Conservation (phyloP, 768 basidiomycete genomes). For the Chalciporus piperatus region DNA sequence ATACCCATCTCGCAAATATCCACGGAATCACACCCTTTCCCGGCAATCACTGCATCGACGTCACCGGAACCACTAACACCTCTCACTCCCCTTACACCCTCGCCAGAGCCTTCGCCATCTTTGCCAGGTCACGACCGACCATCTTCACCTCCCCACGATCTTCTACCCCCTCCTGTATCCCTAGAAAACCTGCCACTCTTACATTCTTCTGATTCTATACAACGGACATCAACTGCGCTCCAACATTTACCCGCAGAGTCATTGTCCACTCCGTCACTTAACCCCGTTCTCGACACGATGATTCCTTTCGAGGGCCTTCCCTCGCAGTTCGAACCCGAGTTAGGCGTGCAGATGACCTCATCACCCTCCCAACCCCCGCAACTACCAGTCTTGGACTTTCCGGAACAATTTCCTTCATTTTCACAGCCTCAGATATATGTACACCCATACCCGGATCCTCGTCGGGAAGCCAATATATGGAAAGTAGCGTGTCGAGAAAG, state of each 20-base stretch:
- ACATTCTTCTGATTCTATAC: neutral
- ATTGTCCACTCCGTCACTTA: conserved; percentile 3
- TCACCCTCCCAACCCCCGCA: conserved; percentile 8
- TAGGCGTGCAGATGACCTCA: conserved; percentile 18
- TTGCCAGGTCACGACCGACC: conserved; percentile 28
- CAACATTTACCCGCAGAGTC: too few species aligned
- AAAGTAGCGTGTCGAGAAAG: conserved; percentile 35
- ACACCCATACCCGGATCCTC: conserved; percentile 28
- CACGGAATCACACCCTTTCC: neutral
- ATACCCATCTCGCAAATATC: conserved; percentile 2
- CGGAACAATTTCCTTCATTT: conserved; percentile 25
- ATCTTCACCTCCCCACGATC: conserved; percentile 3
- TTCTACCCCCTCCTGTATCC: conserved; percentile 5
- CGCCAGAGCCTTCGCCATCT: conserved; percentile 20
- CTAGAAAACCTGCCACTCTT: neutral
- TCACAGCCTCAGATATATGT: conserved; percentile 25
- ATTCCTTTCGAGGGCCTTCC: conserved; percentile 26
- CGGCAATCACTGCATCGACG: neutral
- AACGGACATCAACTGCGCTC: too few species aligned
- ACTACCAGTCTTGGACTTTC: conserved; percentile 21
- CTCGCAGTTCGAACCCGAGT: conserved; percentile 16
- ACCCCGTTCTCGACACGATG: conserved; percentile 24
- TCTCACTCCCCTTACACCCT: conserved; percentile 22
- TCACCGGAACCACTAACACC: conserved; percentile 20
- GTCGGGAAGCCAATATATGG: conserved; percentile 35